A percentile compares a stretch with the other conserved stretches of the same genome.
These are phyloP conservation scores for Boletellus emodensis DNA, from an alignment of 768 basidiomycete genomes.

Conservation along the genomic window DNA sequence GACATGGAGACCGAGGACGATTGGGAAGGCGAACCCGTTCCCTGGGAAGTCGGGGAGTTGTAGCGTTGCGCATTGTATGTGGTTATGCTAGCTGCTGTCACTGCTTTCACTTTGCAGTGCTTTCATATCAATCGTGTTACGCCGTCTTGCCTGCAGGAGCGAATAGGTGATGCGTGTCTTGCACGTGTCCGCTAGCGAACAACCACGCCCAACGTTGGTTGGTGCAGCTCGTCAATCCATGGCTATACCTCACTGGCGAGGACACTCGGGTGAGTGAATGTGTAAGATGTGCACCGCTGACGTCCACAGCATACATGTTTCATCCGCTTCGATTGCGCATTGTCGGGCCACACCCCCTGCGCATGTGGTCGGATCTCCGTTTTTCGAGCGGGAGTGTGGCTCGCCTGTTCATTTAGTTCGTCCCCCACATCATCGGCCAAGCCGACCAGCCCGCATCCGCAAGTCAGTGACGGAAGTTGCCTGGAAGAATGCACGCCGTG, in stretches of 20 bases:
- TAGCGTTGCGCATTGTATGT: conserved; percentile 37
- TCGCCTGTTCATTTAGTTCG: conserved; percentile 22
- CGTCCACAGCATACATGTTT: conserved; percentile 1
- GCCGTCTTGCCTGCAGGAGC: conserved; percentile 23
- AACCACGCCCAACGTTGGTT: background rate
- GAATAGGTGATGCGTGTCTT: conserved; percentile 17
- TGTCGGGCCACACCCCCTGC: conserved; percentile 21
- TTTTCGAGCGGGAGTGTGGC: conserved; percentile 22
- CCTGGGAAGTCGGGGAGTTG: conserved; percentile 78
- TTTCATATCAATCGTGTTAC: conserved; percentile 31
- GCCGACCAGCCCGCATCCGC: conserved; percentile 30
- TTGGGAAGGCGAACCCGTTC: conserved; percentile 81
- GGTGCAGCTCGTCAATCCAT: conserved; percentile 2
- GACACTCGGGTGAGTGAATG: conserved; percentile 13
- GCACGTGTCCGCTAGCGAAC: conserved; percentile 22
- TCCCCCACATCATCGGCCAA: conserved; percentile 23
- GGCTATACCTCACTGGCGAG: conserved; percentile 11
- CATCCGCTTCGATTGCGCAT: conserved; percentile 15
- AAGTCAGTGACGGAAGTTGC: conserved; percentile 26
- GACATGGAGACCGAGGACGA: conserved; percentile 53
- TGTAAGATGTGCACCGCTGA: conserved; percentile 12
- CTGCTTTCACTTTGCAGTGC: conserved; percentile 29
- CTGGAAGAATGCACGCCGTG: conserved; percentile 38
- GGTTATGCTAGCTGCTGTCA: conserved; percentile 19
- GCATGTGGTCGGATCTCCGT: conserved; percentile 27